These are phyloP conservation scores for Isoetes taiwanensis DNA, from an alignment of 75 land plant species.

Conservation along the genomic window DNA sequence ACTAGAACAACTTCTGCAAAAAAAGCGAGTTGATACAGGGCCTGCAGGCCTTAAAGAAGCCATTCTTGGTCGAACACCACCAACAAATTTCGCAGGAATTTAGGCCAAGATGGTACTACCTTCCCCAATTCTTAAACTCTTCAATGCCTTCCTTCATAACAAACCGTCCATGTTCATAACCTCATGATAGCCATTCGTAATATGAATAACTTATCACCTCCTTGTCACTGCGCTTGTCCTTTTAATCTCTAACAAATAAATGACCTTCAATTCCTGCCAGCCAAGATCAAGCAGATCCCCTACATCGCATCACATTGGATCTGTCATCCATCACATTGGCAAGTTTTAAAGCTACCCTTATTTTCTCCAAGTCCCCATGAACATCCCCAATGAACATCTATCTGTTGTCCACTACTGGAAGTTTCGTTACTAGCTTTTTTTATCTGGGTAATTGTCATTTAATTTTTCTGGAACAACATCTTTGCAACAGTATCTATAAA, in stretches of 20 bases:
- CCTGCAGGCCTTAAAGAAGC: slow-evolving; percentile 77
- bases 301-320: no score
- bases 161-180: slow-evolving; percentile 84
- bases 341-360: slow-evolving; percentile 40
- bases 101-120: slow-evolving; percentile 57
- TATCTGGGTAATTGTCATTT: no score
- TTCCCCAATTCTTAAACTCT: slow-evolving; percentile 64
- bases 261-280: slow-evolving; percentile 63
- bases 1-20: slow-evolving; percentile 43
- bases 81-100: no score
- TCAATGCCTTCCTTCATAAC: slow-evolving; percentile 35
- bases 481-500: no score
- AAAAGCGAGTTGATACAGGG: slow-evolving; percentile 45
- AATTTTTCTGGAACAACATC: no score
- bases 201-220: slow-evolving; percentile 60
- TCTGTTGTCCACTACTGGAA: no score
- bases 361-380: slow-evolving; percentile 74
- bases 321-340: slow-evolving; percentile 55
- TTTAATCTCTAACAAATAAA: slow-evolving; percentile 64
- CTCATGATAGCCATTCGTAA: slow-evolving; percentile 92
- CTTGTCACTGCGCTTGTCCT: slow-evolving; percentile 42
- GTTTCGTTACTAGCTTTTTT: no score
- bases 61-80: slow-evolving; percentile 57
- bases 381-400: slow-evolving; percentile 95
- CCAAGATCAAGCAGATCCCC: slow-evolving; percentile 95